phyloP scores from a whole-genome alignment of 768 basidiomycete genomes.

The Sistotremastrum niveocremeum region DNA sequence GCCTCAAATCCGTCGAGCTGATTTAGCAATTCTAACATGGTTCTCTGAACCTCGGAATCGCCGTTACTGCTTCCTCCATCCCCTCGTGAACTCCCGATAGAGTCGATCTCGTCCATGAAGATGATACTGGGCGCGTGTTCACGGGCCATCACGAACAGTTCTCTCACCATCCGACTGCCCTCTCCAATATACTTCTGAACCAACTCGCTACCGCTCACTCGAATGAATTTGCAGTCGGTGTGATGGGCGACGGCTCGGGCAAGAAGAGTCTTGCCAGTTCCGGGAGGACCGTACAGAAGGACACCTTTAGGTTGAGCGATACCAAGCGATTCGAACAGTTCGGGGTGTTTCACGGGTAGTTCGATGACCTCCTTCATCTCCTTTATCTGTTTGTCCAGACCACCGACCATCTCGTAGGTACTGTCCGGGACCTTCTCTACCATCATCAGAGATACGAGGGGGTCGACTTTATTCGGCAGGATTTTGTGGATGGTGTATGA shows the following conservation, averaged over 20 bases:
- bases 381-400: slow-evolving; percentile 95
- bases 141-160: slow-evolving; percentile 95
- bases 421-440: slow-evolving; percentile 99
- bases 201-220: slow-evolving; percentile 85
- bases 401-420: slow-evolving; percentile 99
- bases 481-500: slow-evolving; percentile 95
- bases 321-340: slow-evolving; percentile 89
- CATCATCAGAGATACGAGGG: slow-evolving; percentile 98
- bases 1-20: slow-evolving; percentile 83
- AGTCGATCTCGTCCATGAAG: slow-evolving; percentile 99
- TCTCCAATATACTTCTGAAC: slow-evolving; percentile 99
- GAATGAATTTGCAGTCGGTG: slow-evolving; percentile 95
- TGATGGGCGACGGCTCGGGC: slow-evolving; percentile 95
- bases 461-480: slow-evolving; percentile 94
- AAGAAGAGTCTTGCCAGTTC: slow-evolving; percentile 91
- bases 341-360: slow-evolving; percentile 92
- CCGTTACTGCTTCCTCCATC: slow-evolving; percentile 59
- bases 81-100: slow-evolving; percentile 86
- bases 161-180: slow-evolving; percentile 91
- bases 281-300: slow-evolving; percentile 88
- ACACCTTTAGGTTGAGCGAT: slow-evolving; percentile 98
- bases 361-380: slow-evolving; percentile 99
- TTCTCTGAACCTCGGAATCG: slow-evolving; percentile 81
- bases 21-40: slow-evolving; percentile 81
- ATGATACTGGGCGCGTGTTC: slow-evolving; percentile 98